Percentiles rank a stretch among this genome's conserved stretches.
phyloP scores from a whole-genome alignment of 306 rosid genomes.

The Ammopiptanthus mongolicus region DNA sequence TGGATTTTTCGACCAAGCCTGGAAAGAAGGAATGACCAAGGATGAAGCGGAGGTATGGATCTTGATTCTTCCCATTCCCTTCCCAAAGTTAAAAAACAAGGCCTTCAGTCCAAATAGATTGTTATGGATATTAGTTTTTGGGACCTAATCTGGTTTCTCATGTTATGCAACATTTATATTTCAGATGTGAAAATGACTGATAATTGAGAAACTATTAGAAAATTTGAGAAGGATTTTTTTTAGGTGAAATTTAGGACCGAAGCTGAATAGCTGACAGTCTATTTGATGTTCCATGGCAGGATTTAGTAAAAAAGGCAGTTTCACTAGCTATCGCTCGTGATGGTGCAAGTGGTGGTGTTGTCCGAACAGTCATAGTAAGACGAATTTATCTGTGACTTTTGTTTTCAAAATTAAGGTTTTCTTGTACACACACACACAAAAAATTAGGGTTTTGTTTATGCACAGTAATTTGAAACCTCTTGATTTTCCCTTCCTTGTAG shows the following conservation, averaged over 20 bases:
- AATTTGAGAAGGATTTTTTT: neutral
- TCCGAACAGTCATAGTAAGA: constrained; percentile 87
- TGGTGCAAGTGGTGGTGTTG: constrained; percentile 99
- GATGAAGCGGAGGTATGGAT: constrained; percentile 92
- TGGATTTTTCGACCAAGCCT: constrained; percentile 92
- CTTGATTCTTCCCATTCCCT: constrained; percentile 7
- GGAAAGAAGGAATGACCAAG: constrained; percentile 97
- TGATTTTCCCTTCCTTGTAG: constrained; percentile 30
- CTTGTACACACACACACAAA: no score
- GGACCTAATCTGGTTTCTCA: neutral
- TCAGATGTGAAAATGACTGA: neutral
- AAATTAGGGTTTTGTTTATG: neutral
- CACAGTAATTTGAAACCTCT: neutral
- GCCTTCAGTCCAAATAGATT: neutral
- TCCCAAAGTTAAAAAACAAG: neutral
- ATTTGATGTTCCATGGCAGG: constrained; percentile 37
- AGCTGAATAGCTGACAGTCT: neutral
- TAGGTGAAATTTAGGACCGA: neutral
- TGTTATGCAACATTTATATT: neutral
- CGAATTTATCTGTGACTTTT: neutral
- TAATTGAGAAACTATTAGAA: neutral
- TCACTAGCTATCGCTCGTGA: constrained; percentile 97
- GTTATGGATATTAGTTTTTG: neutral
- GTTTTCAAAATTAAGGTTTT: neutral
- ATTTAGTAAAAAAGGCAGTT: constrained; percentile 80